A percentile compares a stretch with the other conserved stretches of the same genome.
Evolutionary conservation across 1,139 yeast genomes (phyloP).

Genomic region (Taiozyma onychis): DNA sequence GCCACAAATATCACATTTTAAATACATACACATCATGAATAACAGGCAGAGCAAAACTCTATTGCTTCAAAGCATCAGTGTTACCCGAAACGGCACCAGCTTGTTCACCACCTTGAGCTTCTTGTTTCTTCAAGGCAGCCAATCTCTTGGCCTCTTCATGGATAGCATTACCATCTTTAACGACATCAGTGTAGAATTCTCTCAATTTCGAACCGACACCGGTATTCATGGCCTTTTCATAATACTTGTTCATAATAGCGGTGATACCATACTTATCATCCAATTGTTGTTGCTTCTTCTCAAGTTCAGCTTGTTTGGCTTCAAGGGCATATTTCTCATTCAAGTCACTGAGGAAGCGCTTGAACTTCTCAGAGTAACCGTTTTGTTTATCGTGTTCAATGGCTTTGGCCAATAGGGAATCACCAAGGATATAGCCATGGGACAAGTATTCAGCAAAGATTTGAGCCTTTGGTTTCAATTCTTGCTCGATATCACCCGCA

Average conservation of each 20-base stretch:
- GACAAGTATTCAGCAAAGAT: constrained; percentile 73
- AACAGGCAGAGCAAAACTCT: not conserved
- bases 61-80: not conserved
- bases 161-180: constrained; percentile 54
- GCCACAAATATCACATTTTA: no score
- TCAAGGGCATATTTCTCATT: constrained; percentile 59
- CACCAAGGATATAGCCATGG: constrained; percentile 65
- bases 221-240: constrained; percentile 40
- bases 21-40: not conserved
- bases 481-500: constrained; percentile 54
- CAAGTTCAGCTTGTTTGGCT: constrained; percentile 31
- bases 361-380: constrained; percentile 56
- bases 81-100: not conserved
- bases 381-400: constrained; percentile 58
- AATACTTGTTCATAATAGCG: constrained; percentile 38
- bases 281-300: constrained; percentile 29
- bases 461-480: constrained; percentile 71
- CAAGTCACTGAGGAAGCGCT: constrained; percentile 45
- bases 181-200: constrained; percentile 45
- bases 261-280: constrained; percentile 36
- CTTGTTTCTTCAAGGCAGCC: constrained; percentile 49
- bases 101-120: constrained; percentile 1
- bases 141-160: constrained; percentile 71
- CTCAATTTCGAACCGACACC: constrained; percentile 47
- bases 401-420: constrained; percentile 53